A percentile compares a stretch with the other conserved stretches of the same genome.
These are phyloP conservation scores for Solanum virginianum DNA, from an alignment of 257 asterid species.

Conservation along the genomic window DNA sequence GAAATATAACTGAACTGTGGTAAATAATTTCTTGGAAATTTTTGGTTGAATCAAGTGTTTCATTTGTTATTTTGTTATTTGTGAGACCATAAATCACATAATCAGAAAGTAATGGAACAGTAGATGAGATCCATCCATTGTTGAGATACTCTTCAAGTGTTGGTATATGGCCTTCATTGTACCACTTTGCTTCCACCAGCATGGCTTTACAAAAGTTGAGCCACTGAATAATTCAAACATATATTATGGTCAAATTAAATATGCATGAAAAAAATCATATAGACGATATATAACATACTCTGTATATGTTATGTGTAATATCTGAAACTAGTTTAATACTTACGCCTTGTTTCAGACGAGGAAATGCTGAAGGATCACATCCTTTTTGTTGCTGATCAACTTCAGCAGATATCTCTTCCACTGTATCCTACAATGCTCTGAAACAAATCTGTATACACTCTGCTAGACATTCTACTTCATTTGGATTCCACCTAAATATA, in stretches of 20 bases:
- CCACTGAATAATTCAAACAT: slow-evolving; percentile 26
- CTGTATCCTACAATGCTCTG: slow-evolving; percentile 18
- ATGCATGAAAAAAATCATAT: neutral
- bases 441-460: slow-evolving; percentile 33
- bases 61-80: neutral
- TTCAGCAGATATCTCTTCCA: slow-evolving; percentile 22
- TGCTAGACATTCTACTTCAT: slow-evolving; percentile 24
- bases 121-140: slow-evolving; percentile 45
- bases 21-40: slow-evolving; percentile 15
- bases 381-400: slow-evolving; percentile 23
- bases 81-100: slow-evolving; percentile 23
- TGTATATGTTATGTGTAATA: neutral
- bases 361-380: slow-evolving; percentile 27
- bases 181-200: slow-evolving; percentile 47
- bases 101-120: slow-evolving; percentile 29
- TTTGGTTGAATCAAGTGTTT: slow-evolving; percentile 5
- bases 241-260: neutral
- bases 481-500: slow-evolving; percentile 36
- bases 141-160: slow-evolving; percentile 32
- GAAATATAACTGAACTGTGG: slow-evolving; percentile 30
- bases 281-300: neutral
- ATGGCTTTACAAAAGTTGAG: slow-evolving; percentile 39
- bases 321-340: neutral
- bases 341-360: slow-evolving; percentile 25
- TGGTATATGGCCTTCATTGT: slow-evolving; percentile 22